These are phyloP conservation scores for Tetrahymena thermophila DNA, from an alignment of 73 alveolate genomes.

Conservation along the genomic window DNA sequence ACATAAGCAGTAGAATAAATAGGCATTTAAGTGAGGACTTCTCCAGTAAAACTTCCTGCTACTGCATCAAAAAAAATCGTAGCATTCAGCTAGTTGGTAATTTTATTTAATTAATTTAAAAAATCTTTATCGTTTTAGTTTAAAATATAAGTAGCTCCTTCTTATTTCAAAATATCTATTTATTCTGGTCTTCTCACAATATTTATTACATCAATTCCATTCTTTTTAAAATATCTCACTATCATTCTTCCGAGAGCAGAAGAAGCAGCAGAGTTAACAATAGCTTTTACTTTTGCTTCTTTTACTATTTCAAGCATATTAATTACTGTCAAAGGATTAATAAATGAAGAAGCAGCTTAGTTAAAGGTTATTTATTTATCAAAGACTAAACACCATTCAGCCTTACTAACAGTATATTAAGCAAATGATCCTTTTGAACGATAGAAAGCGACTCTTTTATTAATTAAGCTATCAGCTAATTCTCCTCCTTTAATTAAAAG, in stretches of 20 bases:
- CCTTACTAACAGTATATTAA: conserved; percentile 29
- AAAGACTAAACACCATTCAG: conserved; percentile 20
- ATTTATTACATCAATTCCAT: conserved; percentile 2
- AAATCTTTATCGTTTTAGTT: background rate
- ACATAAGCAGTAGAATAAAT: conserved; percentile 20
- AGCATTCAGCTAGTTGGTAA: background rate
- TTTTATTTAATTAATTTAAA: background rate
- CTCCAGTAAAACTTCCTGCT: conserved; percentile 39
- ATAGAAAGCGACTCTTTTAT: conserved; percentile 51
- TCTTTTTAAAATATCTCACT: background rate
- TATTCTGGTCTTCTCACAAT: conserved; percentile 27
- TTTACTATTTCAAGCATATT: conserved; percentile 20
- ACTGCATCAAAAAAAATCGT: conserved; percentile 22
- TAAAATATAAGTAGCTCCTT: conserved; percentile 5
- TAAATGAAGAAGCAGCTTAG: conserved; percentile 41
- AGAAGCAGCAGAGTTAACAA: conserved; percentile 26
- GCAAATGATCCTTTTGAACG: conserved; percentile 51
- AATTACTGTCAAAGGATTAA: conserved; percentile 67
- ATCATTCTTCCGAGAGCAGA: conserved; percentile 23
- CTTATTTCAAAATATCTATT: background rate
- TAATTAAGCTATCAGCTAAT: conserved; percentile 21
- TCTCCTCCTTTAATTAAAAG: conserved; percentile 34
- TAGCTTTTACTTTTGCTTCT: conserved; percentile 37
- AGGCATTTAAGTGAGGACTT: conserved; percentile 48
- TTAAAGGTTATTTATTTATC: conserved; percentile 28